Percentiles rank a stretch among this genome's conserved stretches.
Conservation (phyloP, 345 rosid genomes). For the Carallia brachiata region DNA sequence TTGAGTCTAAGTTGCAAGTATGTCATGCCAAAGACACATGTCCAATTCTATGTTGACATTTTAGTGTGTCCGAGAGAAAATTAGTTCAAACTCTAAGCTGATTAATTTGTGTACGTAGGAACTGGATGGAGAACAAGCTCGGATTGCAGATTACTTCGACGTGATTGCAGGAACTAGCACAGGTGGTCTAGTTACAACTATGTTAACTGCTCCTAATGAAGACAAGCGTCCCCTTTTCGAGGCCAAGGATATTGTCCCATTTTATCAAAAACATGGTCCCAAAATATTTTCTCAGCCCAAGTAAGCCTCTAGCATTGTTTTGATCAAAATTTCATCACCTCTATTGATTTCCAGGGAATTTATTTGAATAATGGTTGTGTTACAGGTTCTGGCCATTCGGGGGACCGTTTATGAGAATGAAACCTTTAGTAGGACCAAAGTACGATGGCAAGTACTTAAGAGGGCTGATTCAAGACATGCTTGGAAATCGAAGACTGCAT, state of each 20-base stretch:
- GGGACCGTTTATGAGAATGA: neutral
- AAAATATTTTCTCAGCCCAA: conserved; percentile 15
- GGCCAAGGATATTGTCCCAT: conserved; percentile 20
- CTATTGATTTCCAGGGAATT: neutral
- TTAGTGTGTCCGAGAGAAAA: neutral
- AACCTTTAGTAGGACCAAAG: conserved; percentile 20
- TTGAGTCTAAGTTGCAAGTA: conserved; percentile 19
- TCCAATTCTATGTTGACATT: neutral
- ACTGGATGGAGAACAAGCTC: conserved; percentile 14
- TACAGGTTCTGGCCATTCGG: neutral
- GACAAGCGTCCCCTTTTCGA: conserved; percentile 7
- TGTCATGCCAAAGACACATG: neutral
- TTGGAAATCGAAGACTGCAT: conserved; percentile 11
- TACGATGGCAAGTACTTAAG: conserved; percentile 7
- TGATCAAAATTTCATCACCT: neutral
- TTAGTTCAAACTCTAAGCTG: neutral
- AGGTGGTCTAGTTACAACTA: conserved; percentile 12
- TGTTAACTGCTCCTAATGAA: conserved; percentile 20
- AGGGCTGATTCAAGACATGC: neutral
- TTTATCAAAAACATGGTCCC: conserved; percentile 16
- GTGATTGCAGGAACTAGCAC: conserved; percentile 26
- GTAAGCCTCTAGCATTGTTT: neutral
- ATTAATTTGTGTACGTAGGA: conserved; percentile 5
- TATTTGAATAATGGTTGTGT: neutral
- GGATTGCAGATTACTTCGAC: conserved; percentile 19